Evolutionary conservation across 108 stramenopile species (phyloP), one percentile per base, ranked within the genome.

Genomic region (Nitzschia sp.): DNA sequence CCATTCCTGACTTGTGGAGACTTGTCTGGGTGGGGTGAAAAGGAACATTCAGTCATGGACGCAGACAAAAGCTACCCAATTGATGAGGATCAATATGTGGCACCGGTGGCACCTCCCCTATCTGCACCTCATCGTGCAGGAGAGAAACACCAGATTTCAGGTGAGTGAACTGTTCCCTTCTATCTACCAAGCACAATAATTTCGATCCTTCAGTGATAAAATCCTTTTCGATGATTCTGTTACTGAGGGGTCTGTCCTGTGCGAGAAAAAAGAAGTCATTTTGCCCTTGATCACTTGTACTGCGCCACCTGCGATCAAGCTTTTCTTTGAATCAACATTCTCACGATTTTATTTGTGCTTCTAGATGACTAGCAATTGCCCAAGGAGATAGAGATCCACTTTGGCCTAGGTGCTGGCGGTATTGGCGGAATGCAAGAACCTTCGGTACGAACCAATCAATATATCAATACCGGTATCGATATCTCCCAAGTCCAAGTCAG

Each of bases 11-110:
- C 89, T 0, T 92, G 93, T 76, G 82, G 77, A 5, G 83, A 85
- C 63, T 60, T 91, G 43, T 71, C 72, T 11, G 80, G 79, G 9
- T 79, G 79, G 69, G 60, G 65, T 15, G 68, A 69, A 29, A 15
- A 57, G 10, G 67, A 67, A 41, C 71, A 73, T 6, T 75, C 67
- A 22, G 77, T 89, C 50, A 66, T 90, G 80, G 92, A 93, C 79
- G 81, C 87, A 7, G 89, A 93, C 60, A 89, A 85, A 79, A 86
- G 86, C 46, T 93, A 90, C 72, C 86, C 82, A 0, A 70, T 93
- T 21, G 75, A 81, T 17, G 80, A 80, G 59, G 57, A 72, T n/a
- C 56, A 71, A 51, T 76, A 78, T 41, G 70, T 71, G 10, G 66
- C 79, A 17, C 85, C 88, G 2, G 53, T 90, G 46, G 86, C 86